Base-by-base conservation (phyloP, 805 yeast genomes). In the Debaryomyces castellii region DNA sequence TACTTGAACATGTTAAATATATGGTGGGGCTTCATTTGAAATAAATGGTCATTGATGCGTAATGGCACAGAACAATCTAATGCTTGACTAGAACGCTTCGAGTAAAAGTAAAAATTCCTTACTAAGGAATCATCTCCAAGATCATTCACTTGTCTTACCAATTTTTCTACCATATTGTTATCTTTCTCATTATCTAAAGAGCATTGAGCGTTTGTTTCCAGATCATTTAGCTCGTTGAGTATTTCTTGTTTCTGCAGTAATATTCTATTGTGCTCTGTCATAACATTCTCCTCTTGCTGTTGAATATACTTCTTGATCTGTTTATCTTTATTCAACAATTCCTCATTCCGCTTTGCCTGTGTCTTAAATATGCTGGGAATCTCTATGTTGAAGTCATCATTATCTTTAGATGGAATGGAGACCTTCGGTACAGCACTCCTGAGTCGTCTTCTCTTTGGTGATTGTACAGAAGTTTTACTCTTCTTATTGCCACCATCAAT, bases 331-430 rank as follows among this genome's bases (percentile, higher is more conserved):
- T 40, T 45, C n/a, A 56, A 50, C 6, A 67, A 46, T 43, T 51
- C 46, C 22, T 59, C 57, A 43, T 68, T 63, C 36, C 49, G 53
- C 33, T 51, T 55, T 18, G 66, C 73, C 33, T 60, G 64, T 12
- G 53, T 51, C 25, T 52, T 52, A 43, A 68, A 69, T 2, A 68
- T 53, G 11, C 61, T 41, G 1, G 74, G 73, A 18, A 69, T 48
- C 6, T 43, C 47, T 2, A 64, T 22, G 2, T 52, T 47, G 32
- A 58, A 59, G 20, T 56, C 63, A 22, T 51, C 56, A 3, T 40
- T 48, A 9, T 20, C 41, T 12, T 10, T 16, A 12, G n/a, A 17
- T 20, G 36, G 21, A 2, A 22, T 7, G 5, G 5, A n/a, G 7
- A n/a, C 18, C 12, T 12, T 16, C 6, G 38, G 5, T 2, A 35